Percentiles rank a stretch among this genome's conserved stretches.
These are phyloP conservation scores for Gardenia jasminoides DNA, from an alignment of 257 asterid genomes.

Conservation along the genomic window DNA sequence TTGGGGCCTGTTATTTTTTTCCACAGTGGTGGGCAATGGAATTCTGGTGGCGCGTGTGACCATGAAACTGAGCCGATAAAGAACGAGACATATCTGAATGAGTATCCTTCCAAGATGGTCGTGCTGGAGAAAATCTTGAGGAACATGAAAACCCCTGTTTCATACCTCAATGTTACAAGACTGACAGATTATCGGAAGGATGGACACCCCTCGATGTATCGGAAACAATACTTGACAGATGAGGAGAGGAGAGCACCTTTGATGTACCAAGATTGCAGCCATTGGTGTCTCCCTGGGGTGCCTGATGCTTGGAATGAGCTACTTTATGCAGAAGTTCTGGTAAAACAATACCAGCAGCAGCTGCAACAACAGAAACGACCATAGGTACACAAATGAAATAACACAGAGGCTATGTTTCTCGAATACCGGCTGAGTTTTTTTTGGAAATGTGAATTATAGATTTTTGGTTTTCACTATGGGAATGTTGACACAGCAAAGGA, in stretches of 20 bases:
- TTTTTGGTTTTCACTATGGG: conserved; percentile 16
- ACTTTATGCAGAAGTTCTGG: conserved; percentile 53
- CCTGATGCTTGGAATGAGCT: conserved; percentile 80
- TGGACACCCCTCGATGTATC: conserved; percentile 65
- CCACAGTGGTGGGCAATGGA: conserved; percentile 75
- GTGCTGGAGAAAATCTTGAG: conserved; percentile 46
- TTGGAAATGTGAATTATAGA: conserved; percentile 31
- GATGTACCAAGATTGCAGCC: conserved; percentile 69
- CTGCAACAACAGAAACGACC: conserved; percentile 23
- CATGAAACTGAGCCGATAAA: conserved; percentile 50
- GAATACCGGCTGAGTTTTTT: conserved; percentile 18
- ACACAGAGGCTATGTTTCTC: neutral
- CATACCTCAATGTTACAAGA: conserved; percentile 56
- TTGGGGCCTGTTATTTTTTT: neutral
- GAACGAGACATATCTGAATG: conserved; percentile 43
- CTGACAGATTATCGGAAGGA: conserved; percentile 65
- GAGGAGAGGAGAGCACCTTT: conserved; percentile 40
- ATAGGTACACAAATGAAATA: conserved; percentile 19
- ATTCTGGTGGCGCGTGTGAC: conserved; percentile 70
- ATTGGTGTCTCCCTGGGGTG: conserved; percentile 88
- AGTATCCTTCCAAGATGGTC: conserved; percentile 49
- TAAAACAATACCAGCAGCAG: conserved; percentile 37
- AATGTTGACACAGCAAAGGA: conserved; percentile 16
- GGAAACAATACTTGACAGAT: conserved; percentile 41
- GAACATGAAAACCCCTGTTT: conserved; percentile 42